A percentile compares a stretch with the other conserved stretches of the same genome.
Conservation (phyloP, 257 asterid species). For the Hygrophila difformis region DNA sequence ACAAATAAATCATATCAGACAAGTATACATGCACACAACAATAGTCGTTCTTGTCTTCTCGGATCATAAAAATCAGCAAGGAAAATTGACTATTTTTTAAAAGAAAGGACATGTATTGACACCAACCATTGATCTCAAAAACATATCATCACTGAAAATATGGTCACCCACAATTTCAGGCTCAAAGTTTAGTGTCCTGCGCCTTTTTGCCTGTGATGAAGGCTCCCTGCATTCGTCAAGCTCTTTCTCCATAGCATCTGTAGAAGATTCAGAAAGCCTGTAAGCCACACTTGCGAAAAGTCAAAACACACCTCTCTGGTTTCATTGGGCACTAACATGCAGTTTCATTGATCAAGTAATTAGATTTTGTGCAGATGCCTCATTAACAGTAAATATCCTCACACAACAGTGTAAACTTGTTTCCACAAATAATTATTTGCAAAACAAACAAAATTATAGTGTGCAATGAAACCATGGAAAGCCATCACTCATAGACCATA, state of each 20-base stretch:
- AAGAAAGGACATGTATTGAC: conserved; percentile 3
- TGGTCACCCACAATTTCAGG: no score
- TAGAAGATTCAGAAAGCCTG: conserved; percentile 15
- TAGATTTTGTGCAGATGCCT: background rate
- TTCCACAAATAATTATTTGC: no score
- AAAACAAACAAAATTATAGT: conserved; percentile 3
- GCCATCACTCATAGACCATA: no score
- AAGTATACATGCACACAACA: no score
- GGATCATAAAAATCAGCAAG: background rate
- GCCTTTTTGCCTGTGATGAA: conserved; percentile 65
- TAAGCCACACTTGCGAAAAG: conserved; percentile 1
- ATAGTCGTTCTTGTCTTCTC: background rate
- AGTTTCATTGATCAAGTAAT: conserved; percentile 1
- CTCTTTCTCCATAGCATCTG: conserved; percentile 52
- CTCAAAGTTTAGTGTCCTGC: conserved; percentile 74
- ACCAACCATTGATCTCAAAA: conserved; percentile 63
- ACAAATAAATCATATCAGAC: background rate
- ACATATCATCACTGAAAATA: conserved; percentile 41
- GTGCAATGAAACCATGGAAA: no score
- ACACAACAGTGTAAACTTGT: no score
- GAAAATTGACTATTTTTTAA: conserved; percentile 2
- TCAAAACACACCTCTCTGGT: background rate
- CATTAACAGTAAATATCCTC: no score
- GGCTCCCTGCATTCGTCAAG: conserved; percentile 32
- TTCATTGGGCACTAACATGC: conserved; percentile 1